A percentile compares a stretch with the other conserved stretches of the same genome.
phyloP scores from a whole-genome alignment of 2,329 filamentous ascomycete species.

The Penicillium sp. region DNA sequence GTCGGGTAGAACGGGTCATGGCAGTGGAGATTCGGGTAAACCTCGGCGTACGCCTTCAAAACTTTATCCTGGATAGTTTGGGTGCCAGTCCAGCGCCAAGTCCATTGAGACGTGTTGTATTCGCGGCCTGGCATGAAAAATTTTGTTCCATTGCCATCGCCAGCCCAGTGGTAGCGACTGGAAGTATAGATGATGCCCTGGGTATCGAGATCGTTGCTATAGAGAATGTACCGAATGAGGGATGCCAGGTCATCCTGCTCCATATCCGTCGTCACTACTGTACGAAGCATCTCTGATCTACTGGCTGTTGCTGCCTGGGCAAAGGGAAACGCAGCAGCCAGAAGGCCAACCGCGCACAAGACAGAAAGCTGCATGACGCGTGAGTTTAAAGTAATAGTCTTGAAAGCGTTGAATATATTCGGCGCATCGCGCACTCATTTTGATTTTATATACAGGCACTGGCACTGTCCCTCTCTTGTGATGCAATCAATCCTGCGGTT shows the following conservation, averaged over 20 bases:
- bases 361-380: no score
- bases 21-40: conserved; percentile 13
- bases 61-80: conserved; percentile 15
- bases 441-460: no score
- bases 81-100: conserved; percentile 18
- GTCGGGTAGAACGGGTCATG: conserved; percentile 17
- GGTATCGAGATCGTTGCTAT: conserved; percentile 26
- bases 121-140: no score
- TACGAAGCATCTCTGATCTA: conserved; percentile 1
- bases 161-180: conserved; percentile 25
- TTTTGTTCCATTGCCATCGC: conserved; percentile 24
- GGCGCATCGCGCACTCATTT: no score
- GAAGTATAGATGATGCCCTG: conserved; percentile 25
- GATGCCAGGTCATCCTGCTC: conserved; percentile 19
- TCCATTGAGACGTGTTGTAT: no score
- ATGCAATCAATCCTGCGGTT: no score
- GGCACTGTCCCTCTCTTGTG: no score
- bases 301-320: background rate
- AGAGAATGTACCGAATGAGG: conserved; percentile 17
- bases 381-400: no score
- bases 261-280: conserved; percentile 17
- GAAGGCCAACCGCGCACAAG: background rate
- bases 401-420: no score
- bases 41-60: conserved; percentile 12
- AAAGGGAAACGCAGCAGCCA: background rate